Evolutionary conservation across 345 rosid genomes (phyloP).

Genomic region (Diplotaxis tenuifolia): DNA sequence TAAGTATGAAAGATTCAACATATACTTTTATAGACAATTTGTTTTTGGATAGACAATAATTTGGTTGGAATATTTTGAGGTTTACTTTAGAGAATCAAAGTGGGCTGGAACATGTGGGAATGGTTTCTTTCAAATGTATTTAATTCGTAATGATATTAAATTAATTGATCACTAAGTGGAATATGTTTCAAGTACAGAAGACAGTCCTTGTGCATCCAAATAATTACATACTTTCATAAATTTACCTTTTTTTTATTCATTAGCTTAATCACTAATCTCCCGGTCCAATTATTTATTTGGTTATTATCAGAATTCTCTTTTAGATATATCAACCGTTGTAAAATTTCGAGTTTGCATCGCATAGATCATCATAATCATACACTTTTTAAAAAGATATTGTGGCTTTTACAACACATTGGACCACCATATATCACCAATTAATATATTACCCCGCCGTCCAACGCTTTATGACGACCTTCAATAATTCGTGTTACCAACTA

Average conservation of each 20-base stretch:
- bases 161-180: slow-evolving; percentile 23
- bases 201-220: slow-evolving; percentile 12
- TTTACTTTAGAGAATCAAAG: slow-evolving; percentile 25
- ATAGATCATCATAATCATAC: not conserved
- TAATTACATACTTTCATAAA: slow-evolving; percentile 23
- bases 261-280: not conserved
- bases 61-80: not conserved
- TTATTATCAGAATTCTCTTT: not conserved
- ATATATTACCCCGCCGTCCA: not conserved
- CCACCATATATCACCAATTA: not conserved
- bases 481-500: slow-evolving; percentile 3
- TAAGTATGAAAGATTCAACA: not conserved
- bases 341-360: not conserved
- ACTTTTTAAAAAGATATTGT: not conserved
- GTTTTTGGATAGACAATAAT: not conserved
- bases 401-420: not conserved
- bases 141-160: not conserved
- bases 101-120: slow-evolving; percentile 39
- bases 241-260: slow-evolving; percentile 14
- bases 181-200: slow-evolving; percentile 23
- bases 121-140: slow-evolving; percentile 16
- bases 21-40: not conserved
- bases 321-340: not conserved
- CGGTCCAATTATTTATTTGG: not conserved
- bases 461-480: not conserved